Evolutionary conservation across 169 alveolate genomes (phyloP).

Genomic region (Perkinsus marinus): DNA sequence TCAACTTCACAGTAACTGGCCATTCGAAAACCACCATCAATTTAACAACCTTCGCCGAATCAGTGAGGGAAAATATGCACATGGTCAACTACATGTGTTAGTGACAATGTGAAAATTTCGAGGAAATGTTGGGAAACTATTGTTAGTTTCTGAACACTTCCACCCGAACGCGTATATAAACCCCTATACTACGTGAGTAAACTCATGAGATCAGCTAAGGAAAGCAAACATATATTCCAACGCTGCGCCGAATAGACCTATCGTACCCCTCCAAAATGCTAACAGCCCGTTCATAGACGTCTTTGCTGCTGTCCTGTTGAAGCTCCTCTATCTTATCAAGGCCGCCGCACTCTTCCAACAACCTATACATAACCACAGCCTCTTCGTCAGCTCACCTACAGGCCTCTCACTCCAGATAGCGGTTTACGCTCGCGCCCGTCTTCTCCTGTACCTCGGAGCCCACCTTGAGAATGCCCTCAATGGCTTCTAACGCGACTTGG

Average conservation of each 20-base stretch:
- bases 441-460: slow-evolving; percentile 62
- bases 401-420: neutral
- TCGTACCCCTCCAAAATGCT: neutral
- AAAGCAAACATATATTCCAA: neutral
- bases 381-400: neutral
- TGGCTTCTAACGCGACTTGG: slow-evolving; percentile 70
- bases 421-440: neutral
- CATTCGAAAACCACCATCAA: too few species aligned
- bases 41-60: too few species aligned
- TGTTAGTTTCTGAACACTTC: too few species aligned
- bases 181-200: too few species aligned
- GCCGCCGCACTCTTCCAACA: neutral
- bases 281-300: neutral
- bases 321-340: neutral
- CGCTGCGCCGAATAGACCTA: too few species aligned
- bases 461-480: slow-evolving; percentile 62
- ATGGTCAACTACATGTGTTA: too few species aligned
- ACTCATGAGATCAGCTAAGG: too few species aligned
- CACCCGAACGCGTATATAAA: too few species aligned
- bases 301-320: neutral
- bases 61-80: too few species aligned
- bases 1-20: neutral
- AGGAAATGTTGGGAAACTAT: too few species aligned
- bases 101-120: too few species aligned
- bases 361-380: too few species aligned